Percentiles rank a stretch among this genome's conserved stretches.
Evolutionary conservation across 2,329 filamentous ascomycete species (phyloP).

Genomic region (Trichoderma sp.): DNA sequence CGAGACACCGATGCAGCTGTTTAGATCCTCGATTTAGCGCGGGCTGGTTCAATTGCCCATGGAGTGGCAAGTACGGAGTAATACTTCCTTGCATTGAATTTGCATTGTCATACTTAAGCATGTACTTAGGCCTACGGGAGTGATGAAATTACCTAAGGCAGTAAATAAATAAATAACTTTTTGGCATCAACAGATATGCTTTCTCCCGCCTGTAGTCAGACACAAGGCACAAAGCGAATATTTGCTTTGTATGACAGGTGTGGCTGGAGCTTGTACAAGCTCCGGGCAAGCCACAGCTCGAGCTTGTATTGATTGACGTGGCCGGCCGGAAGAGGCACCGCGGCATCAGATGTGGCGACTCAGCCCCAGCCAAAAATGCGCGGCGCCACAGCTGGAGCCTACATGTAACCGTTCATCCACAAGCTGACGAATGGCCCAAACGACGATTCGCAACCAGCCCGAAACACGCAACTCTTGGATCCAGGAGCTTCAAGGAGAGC

Average conservation of each 20-base stretch:
- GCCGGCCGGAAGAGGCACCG: conserved; percentile 8
- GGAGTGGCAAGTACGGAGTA: background rate
- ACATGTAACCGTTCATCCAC: conserved; percentile 15
- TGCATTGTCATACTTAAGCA: background rate
- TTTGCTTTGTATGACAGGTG: background rate
- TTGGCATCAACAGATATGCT: background rate
- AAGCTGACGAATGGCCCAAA: conserved; percentile 18
- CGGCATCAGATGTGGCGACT: conserved; percentile 14
- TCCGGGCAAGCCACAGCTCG: conserved; percentile 13
- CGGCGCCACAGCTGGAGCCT: conserved; percentile 16
- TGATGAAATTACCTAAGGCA: background rate
- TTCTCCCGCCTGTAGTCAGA: background rate
- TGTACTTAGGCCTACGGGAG: background rate
- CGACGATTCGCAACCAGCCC: conserved; percentile 16
- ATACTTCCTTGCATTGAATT: background rate
- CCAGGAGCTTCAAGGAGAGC: background rate
- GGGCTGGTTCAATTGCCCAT: background rate
- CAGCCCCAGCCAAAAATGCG: conserved; percentile 13
- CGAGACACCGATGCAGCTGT: background rate
- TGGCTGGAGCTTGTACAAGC: conserved; percentile 17
- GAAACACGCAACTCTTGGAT: background rate
- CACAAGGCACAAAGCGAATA: background rate
- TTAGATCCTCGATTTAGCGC: background rate
- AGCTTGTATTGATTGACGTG: conserved; percentile 16
- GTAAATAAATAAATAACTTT: background rate